Percentiles rank a stretch among this genome's conserved stretches.
These are phyloP conservation scores for Drechmeria coniospora DNA, from an alignment of 2,329 filamentous ascomycete species.

Conservation along the genomic window DNA sequence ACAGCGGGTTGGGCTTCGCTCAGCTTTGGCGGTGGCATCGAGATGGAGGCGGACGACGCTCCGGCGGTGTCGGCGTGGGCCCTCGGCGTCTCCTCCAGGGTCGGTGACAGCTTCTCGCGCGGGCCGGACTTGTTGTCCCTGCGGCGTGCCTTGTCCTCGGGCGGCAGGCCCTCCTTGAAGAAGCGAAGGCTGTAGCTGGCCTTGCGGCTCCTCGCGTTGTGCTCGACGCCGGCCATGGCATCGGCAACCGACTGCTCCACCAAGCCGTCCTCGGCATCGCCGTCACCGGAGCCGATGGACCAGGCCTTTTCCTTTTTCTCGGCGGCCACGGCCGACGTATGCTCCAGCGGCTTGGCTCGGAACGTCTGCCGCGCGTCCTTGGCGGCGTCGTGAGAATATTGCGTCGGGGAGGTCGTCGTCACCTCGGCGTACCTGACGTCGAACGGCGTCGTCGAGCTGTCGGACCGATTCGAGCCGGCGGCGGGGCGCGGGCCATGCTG, in stretches of 20 bases:
- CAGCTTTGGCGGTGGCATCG: neutral
- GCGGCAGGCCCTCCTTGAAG: constrained; percentile 50
- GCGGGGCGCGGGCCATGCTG: constrained; percentile 10
- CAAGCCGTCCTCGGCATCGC: constrained; percentile 35
- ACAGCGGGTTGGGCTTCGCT: neutral
- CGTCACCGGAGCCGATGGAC: constrained; percentile 42
- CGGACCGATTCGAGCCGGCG: constrained; percentile 12
- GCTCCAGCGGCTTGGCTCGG: constrained; percentile 24
- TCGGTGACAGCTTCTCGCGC: constrained; percentile 26
- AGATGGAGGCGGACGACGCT: neutral
- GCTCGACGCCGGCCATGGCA: constrained; percentile 44
- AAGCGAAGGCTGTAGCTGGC: constrained; percentile 51
- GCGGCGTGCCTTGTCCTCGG: constrained; percentile 38
- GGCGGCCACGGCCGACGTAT: constrained; percentile 26
- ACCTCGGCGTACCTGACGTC: constrained; percentile 7
- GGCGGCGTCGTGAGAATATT: constrained; percentile 6
- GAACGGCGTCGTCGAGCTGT: constrained; percentile 11
- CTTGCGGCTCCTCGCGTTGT: constrained; percentile 49
- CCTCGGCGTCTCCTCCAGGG: constrained; percentile 19
- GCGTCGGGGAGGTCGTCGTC: constrained; percentile 3
- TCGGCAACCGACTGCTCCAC: constrained; percentile 52
- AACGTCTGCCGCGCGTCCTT: constrained; percentile 9
- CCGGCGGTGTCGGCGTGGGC: neutral
- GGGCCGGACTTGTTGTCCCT: constrained; percentile 25
- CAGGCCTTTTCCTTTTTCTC: constrained; percentile 50